Evolutionary conservation across 1,284 basidiomycete genomes (phyloP).

Genomic region (Fomes fomentarius): DNA sequence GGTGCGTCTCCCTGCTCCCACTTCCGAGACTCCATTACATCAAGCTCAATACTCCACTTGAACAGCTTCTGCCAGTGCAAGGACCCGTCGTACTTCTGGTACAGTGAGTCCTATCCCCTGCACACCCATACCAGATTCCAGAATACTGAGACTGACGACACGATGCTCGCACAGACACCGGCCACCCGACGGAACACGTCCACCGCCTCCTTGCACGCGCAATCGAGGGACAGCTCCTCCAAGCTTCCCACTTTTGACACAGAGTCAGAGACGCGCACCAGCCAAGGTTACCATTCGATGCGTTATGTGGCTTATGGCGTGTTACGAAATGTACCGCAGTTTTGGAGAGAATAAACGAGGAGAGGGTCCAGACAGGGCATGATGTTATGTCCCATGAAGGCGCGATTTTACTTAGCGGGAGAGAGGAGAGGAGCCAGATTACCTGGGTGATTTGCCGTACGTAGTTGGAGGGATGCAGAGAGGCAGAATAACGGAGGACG

Average conservation of each 20-base stretch:
- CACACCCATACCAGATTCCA: no score
- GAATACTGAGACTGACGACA: no score
- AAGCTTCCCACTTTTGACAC: slow-evolving; percentile 14
- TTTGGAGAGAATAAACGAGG: background rate
- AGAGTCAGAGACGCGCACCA: no score
- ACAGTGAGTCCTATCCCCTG: slow-evolving; percentile 40
- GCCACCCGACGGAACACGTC: slow-evolving; percentile 53
- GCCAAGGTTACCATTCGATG: background rate
- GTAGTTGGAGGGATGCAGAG: no score
- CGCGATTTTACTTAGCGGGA: background rate
- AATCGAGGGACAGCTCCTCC: slow-evolving; percentile 41
- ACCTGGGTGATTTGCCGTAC: background rate
- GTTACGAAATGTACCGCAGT: no score
- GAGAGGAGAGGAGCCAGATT: background rate
- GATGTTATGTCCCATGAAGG: background rate
- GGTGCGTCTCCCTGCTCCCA: slow-evolving; percentile 34
- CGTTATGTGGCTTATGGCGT: background rate
- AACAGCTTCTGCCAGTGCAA: slow-evolving; percentile 55
- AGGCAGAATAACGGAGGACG: background rate
- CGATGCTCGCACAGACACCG: slow-evolving; percentile 44
- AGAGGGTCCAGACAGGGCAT: background rate
- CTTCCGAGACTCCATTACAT: background rate
- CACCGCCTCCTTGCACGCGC: slow-evolving; percentile 50
- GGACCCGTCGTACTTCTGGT: slow-evolving; percentile 55
- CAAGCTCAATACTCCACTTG: background rate